Base-by-base conservation (phyloP, 179 eudicot species). In the Spinacia oleracea region DNA sequence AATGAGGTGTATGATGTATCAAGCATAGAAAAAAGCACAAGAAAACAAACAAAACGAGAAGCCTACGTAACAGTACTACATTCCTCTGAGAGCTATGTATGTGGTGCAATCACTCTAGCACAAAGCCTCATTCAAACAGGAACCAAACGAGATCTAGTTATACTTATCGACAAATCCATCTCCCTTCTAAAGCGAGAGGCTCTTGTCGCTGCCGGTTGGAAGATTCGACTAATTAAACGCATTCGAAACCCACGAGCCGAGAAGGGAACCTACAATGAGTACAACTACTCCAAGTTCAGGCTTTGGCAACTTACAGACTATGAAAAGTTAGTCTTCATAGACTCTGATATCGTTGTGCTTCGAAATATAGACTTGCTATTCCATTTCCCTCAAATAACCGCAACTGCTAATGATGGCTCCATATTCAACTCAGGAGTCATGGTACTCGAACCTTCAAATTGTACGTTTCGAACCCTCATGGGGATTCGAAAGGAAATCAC, bases 371-470 rank as follows among this genome's bases (percentile, higher is more conserved):
- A 96, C 75, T 77, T 93, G 56, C 79, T 96, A 21, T 96, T 96
- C 84, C 82, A 84, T 65, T 93, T 92, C 80, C 98, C 97, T 1
- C 96, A 96, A 71, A 87, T 96, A 66, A 77, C 96, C 0, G 99
- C 98, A 4, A 74, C 85, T 0, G 99, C 98, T 0, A 96, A 96
- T 79, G 97, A 90, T 76, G 91, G 78, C 0, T 90, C 88, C 16
- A 90, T 96, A 12, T 96, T 96, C 85, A 96, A 96, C 76, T 96
- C 99, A 0, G 99, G 98, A 0, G 82, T 96, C 64, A 96, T 96
- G 99, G 94, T 96, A 7, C 82, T 93, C 11, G 99, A 96, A 67
- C 99, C 99, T 5, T 96, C 99, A 0, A 92, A 89, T 11, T 92
- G 99, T 74, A 96, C 98, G 6, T 96, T 96, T 56, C 77, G 82